These are phyloP conservation scores for Chenopodium berlandieri DNA, from an alignment of 148 eudicot genomes.

Conservation along the genomic window DNA sequence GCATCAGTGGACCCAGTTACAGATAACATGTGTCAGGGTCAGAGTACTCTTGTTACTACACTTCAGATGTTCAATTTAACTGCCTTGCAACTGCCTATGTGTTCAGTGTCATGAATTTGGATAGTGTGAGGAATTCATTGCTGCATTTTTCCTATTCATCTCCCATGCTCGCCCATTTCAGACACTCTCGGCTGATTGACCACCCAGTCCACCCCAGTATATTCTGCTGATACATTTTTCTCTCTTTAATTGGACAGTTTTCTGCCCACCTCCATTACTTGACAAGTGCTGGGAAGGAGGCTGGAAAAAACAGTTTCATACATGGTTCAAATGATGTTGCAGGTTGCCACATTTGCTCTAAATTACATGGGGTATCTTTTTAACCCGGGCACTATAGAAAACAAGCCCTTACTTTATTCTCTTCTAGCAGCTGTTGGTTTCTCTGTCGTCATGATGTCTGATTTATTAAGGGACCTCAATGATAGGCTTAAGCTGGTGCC, in stretches of 20 bases:
- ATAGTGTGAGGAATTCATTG: conserved; percentile 86
- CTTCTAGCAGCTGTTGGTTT: conserved; percentile 70
- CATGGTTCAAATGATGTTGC: conserved; percentile 92
- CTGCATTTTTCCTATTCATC: conserved; percentile 88
- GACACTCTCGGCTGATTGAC: conserved; percentile 66
- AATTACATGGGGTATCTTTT: conserved; percentile 97
- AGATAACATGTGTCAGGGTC: conserved; percentile 83
- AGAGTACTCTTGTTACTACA: conserved; percentile 87
- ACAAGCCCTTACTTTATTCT: conserved; percentile 66
- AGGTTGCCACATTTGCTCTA: conserved; percentile 95
- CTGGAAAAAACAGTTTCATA: conserved; percentile 67
- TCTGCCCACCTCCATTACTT: conserved; percentile 69
- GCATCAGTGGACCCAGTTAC: conserved; percentile 79
- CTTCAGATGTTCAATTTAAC: conserved; percentile 96
- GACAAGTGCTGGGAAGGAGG: conserved; percentile 72
- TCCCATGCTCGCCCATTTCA: conserved; percentile 86
- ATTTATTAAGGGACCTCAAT: conserved; percentile 72
- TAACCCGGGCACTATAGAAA: conserved; percentile 78
- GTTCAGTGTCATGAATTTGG: conserved; percentile 85
- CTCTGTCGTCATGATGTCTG: conserved; percentile 72
- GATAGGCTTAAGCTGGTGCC: conserved; percentile 82
- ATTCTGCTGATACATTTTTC: conserved; percentile 71
- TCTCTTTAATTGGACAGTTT: conserved; percentile 83
- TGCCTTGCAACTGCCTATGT: conserved; percentile 95
- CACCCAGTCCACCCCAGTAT: conserved; percentile 63